Conservation (phyloP, 1,139 yeast species). For the Taiozyma sp. region DNA sequence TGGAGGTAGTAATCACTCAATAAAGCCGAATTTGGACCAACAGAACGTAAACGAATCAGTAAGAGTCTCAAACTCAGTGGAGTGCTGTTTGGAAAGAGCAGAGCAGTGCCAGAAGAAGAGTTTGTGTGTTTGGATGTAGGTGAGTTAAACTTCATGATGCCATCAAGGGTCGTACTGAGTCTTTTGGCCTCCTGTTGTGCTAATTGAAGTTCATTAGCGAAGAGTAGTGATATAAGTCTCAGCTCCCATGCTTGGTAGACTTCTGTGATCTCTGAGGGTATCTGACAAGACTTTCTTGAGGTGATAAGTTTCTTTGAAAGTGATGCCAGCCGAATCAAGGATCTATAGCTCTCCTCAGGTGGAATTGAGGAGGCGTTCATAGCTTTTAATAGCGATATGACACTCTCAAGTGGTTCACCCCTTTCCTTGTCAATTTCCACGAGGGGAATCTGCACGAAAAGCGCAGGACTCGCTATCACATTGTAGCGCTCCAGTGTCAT, state of each 20-base stretch:
- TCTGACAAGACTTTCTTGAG: background rate
- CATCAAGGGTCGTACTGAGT: slow-evolving; percentile 15
- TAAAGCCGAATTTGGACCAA: slow-evolving; percentile 25
- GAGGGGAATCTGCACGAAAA: slow-evolving; percentile 3
- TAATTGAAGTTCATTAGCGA: slow-evolving; percentile 22
- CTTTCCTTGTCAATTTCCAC: background rate
- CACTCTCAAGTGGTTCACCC: background rate
- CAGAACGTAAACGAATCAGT: slow-evolving; percentile 22
- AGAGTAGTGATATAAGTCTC: slow-evolving; percentile 24
- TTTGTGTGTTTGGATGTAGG: background rate
- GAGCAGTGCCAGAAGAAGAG: background rate
- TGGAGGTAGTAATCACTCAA: slow-evolving; percentile 26
- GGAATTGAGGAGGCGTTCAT: background rate
- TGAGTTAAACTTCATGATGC: background rate
- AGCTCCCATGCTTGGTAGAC: slow-evolving; percentile 28
- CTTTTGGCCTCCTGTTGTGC: slow-evolving; percentile 24
- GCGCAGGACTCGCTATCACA: background rate
- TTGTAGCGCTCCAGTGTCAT: background rate
- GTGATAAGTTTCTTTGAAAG: background rate
- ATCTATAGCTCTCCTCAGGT: background rate
- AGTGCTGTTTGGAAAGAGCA: slow-evolving; percentile 11
- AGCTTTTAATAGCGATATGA: background rate
- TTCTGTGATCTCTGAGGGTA: background rate
- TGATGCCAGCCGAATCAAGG: background rate
- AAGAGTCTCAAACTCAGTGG: slow-evolving; percentile 18